Base-by-base conservation (phyloP, 352 stramenopile species). In the Phytophthora sansomeana region DNA sequence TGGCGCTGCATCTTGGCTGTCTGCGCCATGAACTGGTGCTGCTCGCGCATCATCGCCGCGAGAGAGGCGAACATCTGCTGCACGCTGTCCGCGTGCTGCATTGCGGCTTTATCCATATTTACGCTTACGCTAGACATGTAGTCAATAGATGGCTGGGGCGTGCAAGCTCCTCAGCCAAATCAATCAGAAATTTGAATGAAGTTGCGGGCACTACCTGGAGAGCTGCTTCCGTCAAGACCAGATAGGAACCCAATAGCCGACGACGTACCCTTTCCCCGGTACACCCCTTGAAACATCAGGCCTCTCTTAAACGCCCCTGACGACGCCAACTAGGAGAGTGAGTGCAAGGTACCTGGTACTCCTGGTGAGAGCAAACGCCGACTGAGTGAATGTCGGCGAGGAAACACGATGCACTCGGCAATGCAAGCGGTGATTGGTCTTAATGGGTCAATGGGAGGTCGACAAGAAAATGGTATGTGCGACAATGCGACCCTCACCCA, bases 21-120 rank as follows among this genome's bases (percentile, higher is more conserved):
- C 33, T 56, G 44, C 33, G 56, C 35, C 46, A 64, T 51, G 13
- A 64, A 64, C 24, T n/a, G 56, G 26, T 57, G 56, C 7, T 56
- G 56, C 44, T 64, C 56, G 7, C 24, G 44, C 56, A 64, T 64
- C 44, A 64, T 64, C 2, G 32, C 44, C 4, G 24, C 35, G 4
- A 64, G 32, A 16, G 44, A 57, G 7, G 47, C 57, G 28, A 52
- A 58, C 5, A 46, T 35, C 38, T 64, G 56, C 26, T 64, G 46
- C 49, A 56, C 0, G 42, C 41, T 38, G 41, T 47, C 35, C 0
- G 3, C 19, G 6, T 47, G 41, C n/a, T 52, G 53, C 53, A 52
- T 60, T 7, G 53, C 3, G 16, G 6, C 1, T 53, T 52, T 42
- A 10, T 53, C 42, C 42, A 62, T 53, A 8, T 2, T 62, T 49